Percentiles rank a stretch among this genome's conserved stretches.
Conservation (phyloP, 2,329 filamentous ascomycete species). For the Bipolaris gigantea region DNA sequence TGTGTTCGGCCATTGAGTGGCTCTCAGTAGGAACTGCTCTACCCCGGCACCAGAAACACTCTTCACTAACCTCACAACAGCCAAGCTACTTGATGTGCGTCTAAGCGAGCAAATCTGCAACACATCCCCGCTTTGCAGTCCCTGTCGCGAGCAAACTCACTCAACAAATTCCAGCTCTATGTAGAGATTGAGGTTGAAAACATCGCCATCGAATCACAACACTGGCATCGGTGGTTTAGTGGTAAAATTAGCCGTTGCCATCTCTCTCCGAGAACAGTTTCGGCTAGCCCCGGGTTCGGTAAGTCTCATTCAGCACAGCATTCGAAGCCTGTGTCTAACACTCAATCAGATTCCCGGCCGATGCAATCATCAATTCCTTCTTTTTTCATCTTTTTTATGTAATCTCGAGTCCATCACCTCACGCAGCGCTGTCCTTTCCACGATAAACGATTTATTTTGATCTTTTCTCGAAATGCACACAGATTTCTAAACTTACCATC, state of each 20-base stretch:
- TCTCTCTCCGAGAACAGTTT: conserved; percentile 3
- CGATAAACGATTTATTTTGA: too few relatives aligned
- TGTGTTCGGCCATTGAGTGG: too few relatives aligned
- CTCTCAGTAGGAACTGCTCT: too few relatives aligned
- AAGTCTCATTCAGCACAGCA: background rate
- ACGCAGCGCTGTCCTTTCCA: background rate
- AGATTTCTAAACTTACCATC: too few relatives aligned
- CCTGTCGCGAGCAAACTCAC: background rate
- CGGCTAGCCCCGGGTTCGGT: conserved; percentile 9
- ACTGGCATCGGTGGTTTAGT: conserved; percentile 17
- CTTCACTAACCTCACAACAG: background rate
- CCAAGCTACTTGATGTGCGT: background rate
- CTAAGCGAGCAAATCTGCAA: conserved; percentile 6
- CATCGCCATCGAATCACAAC: conserved; percentile 2
- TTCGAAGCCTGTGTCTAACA: background rate
- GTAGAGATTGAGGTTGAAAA: background rate
- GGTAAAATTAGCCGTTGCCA: conserved; percentile 19
- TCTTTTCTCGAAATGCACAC: too few relatives aligned
- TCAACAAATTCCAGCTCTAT: background rate
- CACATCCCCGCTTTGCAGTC: background rate
- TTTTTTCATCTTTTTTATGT: background rate
- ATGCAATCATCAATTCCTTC: background rate
- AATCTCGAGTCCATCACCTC: too few relatives aligned
- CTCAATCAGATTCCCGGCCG: background rate
- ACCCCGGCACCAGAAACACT: too few relatives aligned